Conservation (phyloP, 2,329 filamentous ascomycete species). For the Ascochyta rabiei region DNA sequence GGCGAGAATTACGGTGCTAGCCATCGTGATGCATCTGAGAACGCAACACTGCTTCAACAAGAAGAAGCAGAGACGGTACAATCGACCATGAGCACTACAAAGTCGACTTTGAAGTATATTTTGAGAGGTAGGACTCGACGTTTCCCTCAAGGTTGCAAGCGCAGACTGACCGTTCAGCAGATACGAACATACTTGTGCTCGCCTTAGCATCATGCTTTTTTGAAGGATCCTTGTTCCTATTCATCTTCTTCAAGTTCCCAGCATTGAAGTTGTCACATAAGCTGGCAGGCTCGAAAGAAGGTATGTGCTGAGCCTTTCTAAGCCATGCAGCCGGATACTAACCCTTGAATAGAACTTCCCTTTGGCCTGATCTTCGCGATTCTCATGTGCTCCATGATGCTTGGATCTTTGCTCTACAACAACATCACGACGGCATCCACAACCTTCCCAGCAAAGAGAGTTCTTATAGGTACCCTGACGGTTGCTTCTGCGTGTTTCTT, state of each 20-base stretch:
- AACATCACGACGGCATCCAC: constrained; percentile 35
- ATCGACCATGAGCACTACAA: constrained; percentile 19
- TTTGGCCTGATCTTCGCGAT: constrained; percentile 63
- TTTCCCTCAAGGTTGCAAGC: neutral
- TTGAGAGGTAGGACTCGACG: constrained; percentile 21
- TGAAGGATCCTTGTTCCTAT: constrained; percentile 67
- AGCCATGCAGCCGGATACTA: neutral
- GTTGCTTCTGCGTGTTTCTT: constrained; percentile 41
- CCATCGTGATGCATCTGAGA: constrained; percentile 24
- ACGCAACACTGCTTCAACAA: constrained; percentile 33
- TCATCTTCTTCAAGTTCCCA: constrained; percentile 68
- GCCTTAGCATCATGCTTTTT: constrained; percentile 62
- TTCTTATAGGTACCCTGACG: constrained; percentile 34
- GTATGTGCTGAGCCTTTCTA: constrained; percentile 17
- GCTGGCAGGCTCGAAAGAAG: constrained; percentile 33
- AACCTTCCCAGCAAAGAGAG: constrained; percentile 33
- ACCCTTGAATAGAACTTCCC: constrained; percentile 35
- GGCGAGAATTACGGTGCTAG: constrained; percentile 58
- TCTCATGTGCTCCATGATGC: constrained; percentile 66
- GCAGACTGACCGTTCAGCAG: constrained; percentile 22
- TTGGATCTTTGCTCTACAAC: constrained; percentile 63
- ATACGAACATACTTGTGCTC: constrained; percentile 59
- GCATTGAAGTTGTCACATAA: constrained; percentile 53
- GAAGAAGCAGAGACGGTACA: constrained; percentile 35
- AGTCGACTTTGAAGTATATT: constrained; percentile 33